Evolutionary conservation across 192 early-diverging fungal genomes (phyloP), one percentile per base, ranked within the genome.

Genomic region (Coemansia furcata): DNA sequence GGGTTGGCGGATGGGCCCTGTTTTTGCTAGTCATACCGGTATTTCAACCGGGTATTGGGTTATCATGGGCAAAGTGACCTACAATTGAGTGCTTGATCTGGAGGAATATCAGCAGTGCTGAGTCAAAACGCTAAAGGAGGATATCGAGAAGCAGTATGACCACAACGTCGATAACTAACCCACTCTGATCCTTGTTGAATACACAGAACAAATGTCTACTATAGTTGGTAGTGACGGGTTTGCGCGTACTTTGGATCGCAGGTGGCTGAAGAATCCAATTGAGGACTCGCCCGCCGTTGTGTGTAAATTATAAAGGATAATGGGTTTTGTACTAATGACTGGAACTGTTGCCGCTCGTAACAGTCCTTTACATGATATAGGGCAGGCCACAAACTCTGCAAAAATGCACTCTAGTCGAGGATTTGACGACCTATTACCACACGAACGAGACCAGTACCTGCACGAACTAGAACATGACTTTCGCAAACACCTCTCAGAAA

Each of bases 61-160:
- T 19, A 46, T 69, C 26, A 69, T 69, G 67, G 61, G 67, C 49
- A 55, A 70, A 37, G 62, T 62, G 1, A 64, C 54, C 0, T 70
- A 37, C 21, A 61, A 70, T 17, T 64, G 62, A 19, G 46, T 64
- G 3, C 57, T 63, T 32, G 23, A 63, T 36, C 68, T 60, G 17
- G 49, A 62, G 30, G 60, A 33, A 11, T 69, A 69, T 55, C 39
- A 63, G 37, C 38, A 33, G 26, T 55, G 44, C 38, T 63, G 68
- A 60, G 21, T 60, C 17, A 15, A 33, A 21, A 58, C 55, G 55
- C 35, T 36, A 15, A 58, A 58, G 33, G 55, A 58, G 14, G n/a
- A 37, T 14, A 58, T 58, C 33, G 55, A 58, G 36, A 19, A 33
- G 17, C 55, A 58, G 55, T 58, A 58, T 32, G 55, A 14, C 6